Percentiles rank a stretch among this genome's conserved stretches.
These are phyloP conservation scores for Saposhnikovia divaricata DNA, from an alignment of 129 eudicot genomes.

Conservation along the genomic window DNA sequence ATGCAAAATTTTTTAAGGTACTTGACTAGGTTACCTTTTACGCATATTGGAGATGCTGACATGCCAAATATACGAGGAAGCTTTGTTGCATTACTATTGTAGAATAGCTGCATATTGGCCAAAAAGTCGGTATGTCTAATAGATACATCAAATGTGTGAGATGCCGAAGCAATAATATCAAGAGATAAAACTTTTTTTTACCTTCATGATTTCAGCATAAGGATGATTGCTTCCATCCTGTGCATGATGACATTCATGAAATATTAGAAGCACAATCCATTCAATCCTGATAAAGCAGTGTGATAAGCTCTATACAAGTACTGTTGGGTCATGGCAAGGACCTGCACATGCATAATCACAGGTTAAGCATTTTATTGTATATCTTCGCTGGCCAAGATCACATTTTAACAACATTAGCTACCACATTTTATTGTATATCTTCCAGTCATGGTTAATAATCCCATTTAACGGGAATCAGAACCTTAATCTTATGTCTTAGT, in stretches of 20 bases:
- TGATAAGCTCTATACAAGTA: slow-evolving; percentile 48
- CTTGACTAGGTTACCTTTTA: too few relatives aligned
- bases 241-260: slow-evolving; percentile 89
- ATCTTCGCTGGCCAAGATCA: neutral
- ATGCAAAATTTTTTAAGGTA: too few relatives aligned
- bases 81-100: too few relatives aligned
- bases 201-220: slow-evolving; percentile 98
- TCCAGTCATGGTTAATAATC: too few relatives aligned
- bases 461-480: too few relatives aligned
- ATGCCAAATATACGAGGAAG: too few relatives aligned
- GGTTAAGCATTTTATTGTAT: neutral
- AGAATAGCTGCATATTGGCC: too few relatives aligned
- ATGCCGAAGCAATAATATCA: neutral
- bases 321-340: slow-evolving; percentile 91
- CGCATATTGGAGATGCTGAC: too few relatives aligned
- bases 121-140: too few relatives aligned
- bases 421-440: neutral
- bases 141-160: neutral
- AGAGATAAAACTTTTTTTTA: slow-evolving; percentile 1
- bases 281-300: slow-evolving; percentile 86
- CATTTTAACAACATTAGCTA: neutral
- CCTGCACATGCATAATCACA: slow-evolving; percentile 36
- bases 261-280: slow-evolving; percentile 67
- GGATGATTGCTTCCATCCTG: slow-evolving; percentile 67
- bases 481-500: too few relatives aligned